Evolutionary conservation across 2,329 filamentous ascomycete genomes (phyloP), one percentile per base, ranked within the genome.

Genomic region (Seiridium unicorne): DNA sequence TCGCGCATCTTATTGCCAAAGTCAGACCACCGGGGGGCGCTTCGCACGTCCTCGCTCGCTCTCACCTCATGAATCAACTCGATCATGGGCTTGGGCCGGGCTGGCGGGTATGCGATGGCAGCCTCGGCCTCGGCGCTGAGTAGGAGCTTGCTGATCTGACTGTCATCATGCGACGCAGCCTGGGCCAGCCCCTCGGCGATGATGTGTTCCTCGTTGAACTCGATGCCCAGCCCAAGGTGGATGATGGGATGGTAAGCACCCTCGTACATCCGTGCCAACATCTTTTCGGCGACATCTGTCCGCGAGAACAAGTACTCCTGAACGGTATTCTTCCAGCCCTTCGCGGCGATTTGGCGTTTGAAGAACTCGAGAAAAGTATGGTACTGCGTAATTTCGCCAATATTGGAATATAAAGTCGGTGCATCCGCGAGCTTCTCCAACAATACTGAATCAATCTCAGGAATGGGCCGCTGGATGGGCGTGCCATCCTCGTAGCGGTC

Each of bases 171-270:
- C 0, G 84, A 77, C 3, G 85, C 84, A 1, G 85, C 79, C 71
- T 90, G 83, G 0, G 89, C 88, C 9, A 91, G 81, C 0, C 76
- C 88, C 73, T 91, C 85, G 1, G 88, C 87, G 26, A 91, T 77
- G 61, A 91, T 84, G 8, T 82, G 83, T 0, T 87, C 87, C 65
- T 89, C 87, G 6, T 84, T 73, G 66, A 90, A 90, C 68, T 91
- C 88, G 49, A 91, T 69, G 1, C 85, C 89, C 60, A 90, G 88
- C 0, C 88, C 87, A 2, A 90, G 77, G 65, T 91, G 87, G 59
- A 91, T 90, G 13, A 90, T 72, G 1, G 88, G 87, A 65, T 91
- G 89, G 5, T 88, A 72, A 55, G 88, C 81, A 2, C 88, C 84
- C 80, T 69, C 62, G 65, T 60, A 66, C 58, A 66, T 59, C 18